A percentile compares a stretch with the other conserved stretches of the same genome.
Evolutionary conservation across 2,329 filamentous ascomycete genomes (phyloP).

Genomic region (Neocucurbitaria cava): DNA sequence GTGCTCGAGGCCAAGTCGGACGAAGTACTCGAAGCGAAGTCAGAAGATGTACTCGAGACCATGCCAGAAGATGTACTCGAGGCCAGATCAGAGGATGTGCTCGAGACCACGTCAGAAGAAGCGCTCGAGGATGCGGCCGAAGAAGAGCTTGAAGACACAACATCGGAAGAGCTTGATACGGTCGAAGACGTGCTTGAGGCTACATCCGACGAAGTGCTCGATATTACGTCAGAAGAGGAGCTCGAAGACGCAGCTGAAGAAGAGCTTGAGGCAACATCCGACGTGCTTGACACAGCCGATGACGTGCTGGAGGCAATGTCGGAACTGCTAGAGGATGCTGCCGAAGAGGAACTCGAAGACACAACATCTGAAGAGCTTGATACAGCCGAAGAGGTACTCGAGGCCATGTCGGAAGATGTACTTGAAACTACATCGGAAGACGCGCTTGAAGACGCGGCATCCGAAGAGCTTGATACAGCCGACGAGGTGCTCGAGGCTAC

Average conservation of each 20-base stretch:
- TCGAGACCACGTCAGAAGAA: not conserved
- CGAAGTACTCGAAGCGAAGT: not conserved
- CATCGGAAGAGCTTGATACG: not conserved
- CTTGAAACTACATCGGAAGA: not conserved
- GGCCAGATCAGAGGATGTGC: not conserved
- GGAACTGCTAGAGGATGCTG: not conserved
- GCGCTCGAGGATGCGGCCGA: not conserved
- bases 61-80: not conserved
- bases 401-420: too few species aligned
- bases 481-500: too few species aligned
- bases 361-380: not conserved
- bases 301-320: not conserved
- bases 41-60: not conserved
- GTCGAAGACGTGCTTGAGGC: not conserved
- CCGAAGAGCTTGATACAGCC: not conserved
- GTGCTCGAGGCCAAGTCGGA: not conserved
- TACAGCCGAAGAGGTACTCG: not conserved
- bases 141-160: not conserved
- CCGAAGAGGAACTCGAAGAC: not conserved
- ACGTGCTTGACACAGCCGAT: not conserved
- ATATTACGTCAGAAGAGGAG: not conserved
- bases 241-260: not conserved
- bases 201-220: not conserved
- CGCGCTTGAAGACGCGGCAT: not conserved
- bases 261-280: not conserved